Evolutionary conservation across 2,329 filamentous ascomycete genomes (phyloP), one percentile per base, ranked within the genome.

Genomic region (Xylaria sp.): DNA sequence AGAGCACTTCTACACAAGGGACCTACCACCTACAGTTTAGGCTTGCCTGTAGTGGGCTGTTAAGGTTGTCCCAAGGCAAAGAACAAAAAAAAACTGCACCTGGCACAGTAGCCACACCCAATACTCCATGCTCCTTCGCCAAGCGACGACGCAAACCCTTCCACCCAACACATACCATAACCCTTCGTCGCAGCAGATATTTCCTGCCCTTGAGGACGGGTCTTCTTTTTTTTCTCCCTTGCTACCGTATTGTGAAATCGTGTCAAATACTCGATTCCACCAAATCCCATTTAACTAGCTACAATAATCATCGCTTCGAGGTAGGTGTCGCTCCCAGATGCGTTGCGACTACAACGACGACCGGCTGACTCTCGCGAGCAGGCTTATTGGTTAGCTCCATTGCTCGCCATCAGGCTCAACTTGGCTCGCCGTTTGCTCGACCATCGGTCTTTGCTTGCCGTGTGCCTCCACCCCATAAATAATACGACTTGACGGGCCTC

Each of bases 11-110:
- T 46, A 18, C 3, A 7, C 41, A 8, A 46, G 15, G 41, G 13
- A 46, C 41, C 15, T 18, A 18, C 41, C 18, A n/a, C 41, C 18
- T 46, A 1, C 15, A 46, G 15, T 46, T 13, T 46, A 46, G 15
- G 18, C 41, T n/a, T 46, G 18, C 15, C 41, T n/a, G 41, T 46
- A 46, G 41, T n/a, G 41, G 34, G 8, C 34, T 37, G 10, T 50
- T 34, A 28, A 28, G 54, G 23, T 52, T 52, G 57, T 28, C 39
- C 57, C 39, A 59, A 39, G 23, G 55, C 34, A 23, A 52, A 44
- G 12, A 39, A 34, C 46, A 20, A 46, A 20, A 50, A 69, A 63
- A 69, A 66, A 63, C 39, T 54, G 46, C 52, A 51, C 51, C 50
- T 60, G 55, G 61, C 55, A 20, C 44, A 34, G 60, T 34, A 59